Conservation (phyloP, 75 land plant genomes). For the Pinus albicaulis region DNA sequence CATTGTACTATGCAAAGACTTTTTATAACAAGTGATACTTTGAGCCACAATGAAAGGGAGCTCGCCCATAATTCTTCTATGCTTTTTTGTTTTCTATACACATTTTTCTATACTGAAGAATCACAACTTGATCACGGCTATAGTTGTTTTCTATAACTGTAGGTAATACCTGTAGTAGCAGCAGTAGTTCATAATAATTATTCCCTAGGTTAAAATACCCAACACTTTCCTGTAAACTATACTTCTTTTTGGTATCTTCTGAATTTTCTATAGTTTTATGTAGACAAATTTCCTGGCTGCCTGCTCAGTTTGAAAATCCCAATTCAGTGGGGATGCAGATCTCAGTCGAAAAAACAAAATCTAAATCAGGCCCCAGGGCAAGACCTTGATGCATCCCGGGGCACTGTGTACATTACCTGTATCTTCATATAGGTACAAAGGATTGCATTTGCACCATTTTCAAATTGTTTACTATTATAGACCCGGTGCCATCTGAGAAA, state of each 20-base stretch:
- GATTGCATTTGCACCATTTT: not conserved
- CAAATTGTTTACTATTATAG: not conserved
- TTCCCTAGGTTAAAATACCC: not conserved
- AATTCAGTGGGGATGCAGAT: constrained; percentile 4
- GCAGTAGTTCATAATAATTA: not conserved
- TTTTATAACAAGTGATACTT: not conserved
- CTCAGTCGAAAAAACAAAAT: not conserved
- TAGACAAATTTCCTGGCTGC: not conserved
- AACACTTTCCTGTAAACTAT: not conserved
- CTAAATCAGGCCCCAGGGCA: not conserved
- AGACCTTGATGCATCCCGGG: not conserved
- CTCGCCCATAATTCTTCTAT: not conserved
- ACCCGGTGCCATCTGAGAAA: constrained; percentile 1
- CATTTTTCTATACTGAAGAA: not conserved
- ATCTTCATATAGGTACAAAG: not conserved
- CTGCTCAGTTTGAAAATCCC: not conserved
- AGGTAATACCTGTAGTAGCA: not conserved
- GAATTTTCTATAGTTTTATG: not conserved
- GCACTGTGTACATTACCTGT: not conserved
- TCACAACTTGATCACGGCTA: not conserved
- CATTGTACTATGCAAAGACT: not conserved
- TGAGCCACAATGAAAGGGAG: not conserved
- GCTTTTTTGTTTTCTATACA: not conserved
- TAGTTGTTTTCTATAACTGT: not conserved
- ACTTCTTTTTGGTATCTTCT: not conserved